Evolutionary conservation across 2,329 filamentous ascomycete species (phyloP).

Genomic region (Cladobotryum protrusum): DNA sequence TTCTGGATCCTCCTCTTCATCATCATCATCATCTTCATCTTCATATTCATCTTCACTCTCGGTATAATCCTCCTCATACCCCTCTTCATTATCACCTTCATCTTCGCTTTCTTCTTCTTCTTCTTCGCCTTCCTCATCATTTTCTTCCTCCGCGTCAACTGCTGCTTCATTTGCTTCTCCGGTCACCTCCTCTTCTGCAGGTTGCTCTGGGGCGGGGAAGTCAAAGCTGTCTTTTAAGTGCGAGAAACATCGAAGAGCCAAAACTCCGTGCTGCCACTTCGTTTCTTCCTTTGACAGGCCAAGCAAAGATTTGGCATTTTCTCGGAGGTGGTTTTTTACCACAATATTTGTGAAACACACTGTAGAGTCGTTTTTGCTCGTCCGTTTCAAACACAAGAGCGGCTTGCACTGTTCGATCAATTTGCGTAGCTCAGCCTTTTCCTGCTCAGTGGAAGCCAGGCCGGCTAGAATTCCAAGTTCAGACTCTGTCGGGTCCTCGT

Average conservation of each 20-base stretch:
- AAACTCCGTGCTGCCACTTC: constrained; percentile 36
- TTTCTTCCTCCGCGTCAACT: constrained; percentile 8
- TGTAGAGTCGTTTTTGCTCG: background rate
- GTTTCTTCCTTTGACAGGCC: constrained; percentile 32
- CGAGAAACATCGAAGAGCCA: constrained; percentile 32
- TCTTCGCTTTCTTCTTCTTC: constrained; percentile 4
- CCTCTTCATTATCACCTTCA: constrained; percentile 3
- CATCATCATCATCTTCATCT: constrained; percentile 18
- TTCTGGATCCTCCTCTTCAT: constrained; percentile 23
- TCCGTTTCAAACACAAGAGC: constrained; percentile 20
- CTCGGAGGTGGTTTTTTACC: constrained; percentile 33
- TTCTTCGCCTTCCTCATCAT: constrained; percentile 14
- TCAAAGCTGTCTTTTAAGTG: constrained; percentile 31
- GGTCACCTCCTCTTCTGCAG: background rate
- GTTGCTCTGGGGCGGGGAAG: constrained; percentile 14
- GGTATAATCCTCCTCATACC: background rate
- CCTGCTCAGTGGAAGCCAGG: constrained; percentile 23
- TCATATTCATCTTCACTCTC: constrained; percentile 13
- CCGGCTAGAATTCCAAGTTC: constrained; percentile 34
- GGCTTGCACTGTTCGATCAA: constrained; percentile 35
- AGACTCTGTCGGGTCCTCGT: constrained; percentile 33
- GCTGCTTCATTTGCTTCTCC: constrained; percentile 6
- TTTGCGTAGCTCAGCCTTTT: constrained; percentile 27
- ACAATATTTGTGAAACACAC: constrained; percentile 22
- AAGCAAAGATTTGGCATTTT: constrained; percentile 28